Percentiles rank a stretch among this genome's conserved stretches.
Conservation (phyloP, 352 stramenopile genomes). For the Plasmopara viticola region DNA sequence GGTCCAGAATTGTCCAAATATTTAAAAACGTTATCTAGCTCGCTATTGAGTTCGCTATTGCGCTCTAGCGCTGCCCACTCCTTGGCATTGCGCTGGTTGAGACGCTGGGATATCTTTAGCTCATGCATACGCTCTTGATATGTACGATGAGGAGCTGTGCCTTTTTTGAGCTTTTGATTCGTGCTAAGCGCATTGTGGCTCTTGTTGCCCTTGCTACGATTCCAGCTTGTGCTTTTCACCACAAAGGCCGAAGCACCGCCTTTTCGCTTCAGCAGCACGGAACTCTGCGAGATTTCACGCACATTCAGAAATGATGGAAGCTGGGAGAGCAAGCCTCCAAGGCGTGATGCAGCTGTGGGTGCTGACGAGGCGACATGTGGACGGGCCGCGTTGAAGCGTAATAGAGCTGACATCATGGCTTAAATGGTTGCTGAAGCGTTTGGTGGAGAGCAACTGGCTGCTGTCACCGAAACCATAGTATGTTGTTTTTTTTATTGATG, state of each 20-base stretch:
- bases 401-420: conserved; percentile 20
- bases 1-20: conserved; percentile 64
- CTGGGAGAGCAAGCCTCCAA: conserved; percentile 1
- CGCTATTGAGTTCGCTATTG: conserved; percentile 47
- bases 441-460: conserved; percentile 2
- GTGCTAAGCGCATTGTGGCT: conserved; percentile 26
- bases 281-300: conserved; percentile 34
- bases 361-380: conserved; percentile 2
- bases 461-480: too few species aligned
- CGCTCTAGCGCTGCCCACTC: conserved; percentile 51
- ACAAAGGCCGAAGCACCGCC: conserved; percentile 66
- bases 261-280: conserved; percentile 50
- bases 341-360: conserved; percentile 2
- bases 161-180: conserved; percentile 71
- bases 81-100: conserved; percentile 40
- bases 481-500: too few species aligned
- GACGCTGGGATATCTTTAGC: conserved; percentile 32
- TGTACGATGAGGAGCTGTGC: conserved; percentile 44
- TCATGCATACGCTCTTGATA: conserved; percentile 44
- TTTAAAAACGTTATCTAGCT: conserved; percentile 65
- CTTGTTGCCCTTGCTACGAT: conserved; percentile 40
- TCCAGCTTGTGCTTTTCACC: conserved; percentile 47
- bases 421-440: conserved; percentile 13
- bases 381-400: conserved; percentile 24
- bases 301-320: conserved; percentile 3